Base-by-base conservation (phyloP, 1,139 yeast species). In the Geotrichum bryndzae region DNA sequence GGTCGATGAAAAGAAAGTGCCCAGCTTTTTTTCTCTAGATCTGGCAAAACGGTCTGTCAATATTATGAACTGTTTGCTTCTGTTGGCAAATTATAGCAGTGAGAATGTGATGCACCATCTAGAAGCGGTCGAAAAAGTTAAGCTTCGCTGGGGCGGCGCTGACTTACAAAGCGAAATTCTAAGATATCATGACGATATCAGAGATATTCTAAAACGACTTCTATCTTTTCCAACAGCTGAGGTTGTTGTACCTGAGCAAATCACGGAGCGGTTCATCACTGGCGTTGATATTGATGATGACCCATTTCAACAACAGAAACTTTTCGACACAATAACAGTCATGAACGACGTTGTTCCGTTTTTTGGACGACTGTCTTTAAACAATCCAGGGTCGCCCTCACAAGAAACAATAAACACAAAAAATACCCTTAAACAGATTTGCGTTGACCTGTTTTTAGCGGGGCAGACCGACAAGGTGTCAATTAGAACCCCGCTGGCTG, bases 21-120 rank as follows among this genome's bases (percentile, higher is more conserved):
- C 65, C 1, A 55, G 23, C 11, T 63, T 61, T 57, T 58, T 63
- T 50, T 25, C 51, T 11, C 25, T 27, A 25, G 60, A 51, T 10
- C 38, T 61, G 41, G 63, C 65, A 7, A 53, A 52, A n/a, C 51
- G 46, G 25, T 58, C 60, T 10, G 60, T 61, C 0, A 59, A 61
- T 50, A 60, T 59, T 27, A 56, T 60, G 57, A 63, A 63, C 45
- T 63, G 65, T 52, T 23, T 61, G 13, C 50, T 63, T 10, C 25
- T 63, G 18, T 38, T 63, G 45, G 60, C 57, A 6, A 53, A 59
- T 35, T 59, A 61, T 38, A 55, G 57, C n/a, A 35, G 51, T 18
- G 62, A 58, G n/a, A 38, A 50, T 35, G 64, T 59, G 23, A 56
- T 61, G 56, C 53, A 53, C 8, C 52, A 54, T 15, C 15, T 61